These are phyloP conservation scores for Fusarium cicatricum DNA, from an alignment of 2,329 filamentous ascomycete species.

Conservation along the genomic window DNA sequence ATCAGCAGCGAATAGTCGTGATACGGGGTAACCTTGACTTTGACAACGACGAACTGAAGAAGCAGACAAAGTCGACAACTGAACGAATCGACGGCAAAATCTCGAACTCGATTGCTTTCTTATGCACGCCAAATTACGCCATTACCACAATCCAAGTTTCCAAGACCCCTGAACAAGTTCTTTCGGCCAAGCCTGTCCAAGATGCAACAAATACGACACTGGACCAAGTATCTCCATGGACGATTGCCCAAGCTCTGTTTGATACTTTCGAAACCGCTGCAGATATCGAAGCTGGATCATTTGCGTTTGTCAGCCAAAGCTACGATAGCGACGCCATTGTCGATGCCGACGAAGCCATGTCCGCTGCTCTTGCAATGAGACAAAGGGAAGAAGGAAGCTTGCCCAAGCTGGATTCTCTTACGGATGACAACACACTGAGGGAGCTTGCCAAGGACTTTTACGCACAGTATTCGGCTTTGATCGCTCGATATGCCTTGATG, in stretches of 20 bases:
- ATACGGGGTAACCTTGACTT: slow-evolving; percentile 29
- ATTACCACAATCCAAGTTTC: slow-evolving; percentile 29
- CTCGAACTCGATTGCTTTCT: slow-evolving; percentile 23
- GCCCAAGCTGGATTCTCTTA: slow-evolving; percentile 35
- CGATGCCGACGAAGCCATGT: slow-evolving; percentile 45
- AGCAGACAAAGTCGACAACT: slow-evolving; percentile 18
- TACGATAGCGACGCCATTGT: slow-evolving; percentile 40
- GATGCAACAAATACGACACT: slow-evolving; percentile 27
- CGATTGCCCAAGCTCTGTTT: slow-evolving; percentile 33
- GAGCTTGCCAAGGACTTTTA: slow-evolving; percentile 45
- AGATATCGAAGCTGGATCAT: background rate
- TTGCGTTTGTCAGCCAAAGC: slow-evolving; percentile 8
- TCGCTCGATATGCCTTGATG: slow-evolving; percentile 46
- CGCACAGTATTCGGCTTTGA: slow-evolving; percentile 46
- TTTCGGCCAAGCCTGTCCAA: slow-evolving; percentile 12
- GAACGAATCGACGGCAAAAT: slow-evolving; percentile 18
- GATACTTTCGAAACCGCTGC: slow-evolving; percentile 22
- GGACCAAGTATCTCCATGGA: slow-evolving; percentile 32
- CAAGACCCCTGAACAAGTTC: slow-evolving; percentile 24
- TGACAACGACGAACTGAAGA: slow-evolving; percentile 27
- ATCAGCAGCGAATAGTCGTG: slow-evolving; percentile 37
- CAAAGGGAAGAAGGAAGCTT: slow-evolving; percentile 29
- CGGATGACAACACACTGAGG: slow-evolving; percentile 37
- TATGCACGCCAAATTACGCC: slow-evolving; percentile 37
- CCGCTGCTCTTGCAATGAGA: slow-evolving; percentile 44